A percentile compares a stretch with the other conserved stretches of the same genome.
Evolutionary conservation across 192 early-diverging fungal genomes (phyloP).

Genomic region (Gonapodya sp.): DNA sequence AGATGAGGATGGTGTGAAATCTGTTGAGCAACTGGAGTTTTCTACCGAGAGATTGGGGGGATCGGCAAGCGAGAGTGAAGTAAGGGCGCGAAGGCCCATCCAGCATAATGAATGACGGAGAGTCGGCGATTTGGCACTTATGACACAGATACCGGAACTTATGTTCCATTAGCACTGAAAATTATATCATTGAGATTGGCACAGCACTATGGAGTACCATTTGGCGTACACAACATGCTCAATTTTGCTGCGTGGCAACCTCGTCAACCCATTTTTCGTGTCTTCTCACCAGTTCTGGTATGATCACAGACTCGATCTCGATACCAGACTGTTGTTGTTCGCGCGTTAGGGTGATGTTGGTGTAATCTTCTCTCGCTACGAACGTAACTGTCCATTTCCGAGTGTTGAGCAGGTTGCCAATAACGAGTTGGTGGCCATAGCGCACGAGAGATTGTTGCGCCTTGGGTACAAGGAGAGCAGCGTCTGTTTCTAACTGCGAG

Average conservation of each 20-base stretch:
- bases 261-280: conserved; percentile 59
- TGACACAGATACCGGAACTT: no score
- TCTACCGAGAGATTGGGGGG: not conserved
- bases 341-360: not conserved
- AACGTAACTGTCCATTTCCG: conserved; percentile 72
- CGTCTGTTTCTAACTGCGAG: conserved; percentile 78
- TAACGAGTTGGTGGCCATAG: conserved; percentile 96
- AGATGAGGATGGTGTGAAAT: not conserved
- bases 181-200: no score
- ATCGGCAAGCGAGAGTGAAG: no score
- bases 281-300: conserved; percentile 53
- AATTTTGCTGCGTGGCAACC: conserved; percentile 25
- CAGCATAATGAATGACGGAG: no score
- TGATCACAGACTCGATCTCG: conserved; percentile 65
- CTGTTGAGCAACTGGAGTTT: not conserved
- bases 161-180: no score
- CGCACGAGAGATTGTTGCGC: conserved; percentile 61
- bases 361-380: conserved; percentile 20
- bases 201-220: no score
- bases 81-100: no score
- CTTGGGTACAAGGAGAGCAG: conserved; percentile 67
- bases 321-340: conserved; percentile 17
- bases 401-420: conserved; percentile 85
- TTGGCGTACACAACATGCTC: no score
- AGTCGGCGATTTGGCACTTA: no score